These are phyloP conservation scores for Malus fusca DNA, from an alignment of 306 rosid species.

Conservation along the genomic window DNA sequence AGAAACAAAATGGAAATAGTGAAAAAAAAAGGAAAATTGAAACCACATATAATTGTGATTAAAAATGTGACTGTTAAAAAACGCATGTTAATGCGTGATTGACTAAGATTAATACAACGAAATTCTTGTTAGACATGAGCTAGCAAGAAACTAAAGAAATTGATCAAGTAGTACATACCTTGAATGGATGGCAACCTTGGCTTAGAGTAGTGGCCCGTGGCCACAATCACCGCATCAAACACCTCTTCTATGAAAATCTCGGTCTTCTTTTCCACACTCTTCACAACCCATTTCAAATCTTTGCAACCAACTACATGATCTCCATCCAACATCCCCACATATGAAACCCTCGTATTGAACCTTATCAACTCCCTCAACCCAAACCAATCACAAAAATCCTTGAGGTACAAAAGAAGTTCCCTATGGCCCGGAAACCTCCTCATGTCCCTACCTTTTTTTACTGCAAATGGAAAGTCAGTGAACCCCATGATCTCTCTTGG, in stretches of 20 bases:
- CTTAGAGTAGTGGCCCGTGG: slow-evolving; percentile 78
- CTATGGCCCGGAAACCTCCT: slow-evolving; percentile 84
- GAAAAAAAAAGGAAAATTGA: neutral
- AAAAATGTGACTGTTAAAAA: neutral
- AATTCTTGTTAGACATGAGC: neutral
- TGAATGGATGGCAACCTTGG: slow-evolving; percentile 74
- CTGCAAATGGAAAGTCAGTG: slow-evolving; percentile 68
- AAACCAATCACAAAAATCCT: slow-evolving; percentile 67
- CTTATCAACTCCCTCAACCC: slow-evolving; percentile 64
- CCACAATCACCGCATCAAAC: slow-evolving; percentile 89
- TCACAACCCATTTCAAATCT: slow-evolving; percentile 69
- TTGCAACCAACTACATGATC: slow-evolving; percentile 22
- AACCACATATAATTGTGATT: neutral
- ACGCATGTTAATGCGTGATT: no score
- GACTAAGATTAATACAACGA: neutral
- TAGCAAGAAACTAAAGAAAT: neutral
- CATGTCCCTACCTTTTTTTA: slow-evolving; percentile 68
- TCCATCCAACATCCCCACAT: slow-evolving; percentile 60
- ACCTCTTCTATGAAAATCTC: slow-evolving; percentile 47
- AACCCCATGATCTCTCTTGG: slow-evolving; percentile 91
- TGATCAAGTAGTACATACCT: slow-evolving; percentile 28
- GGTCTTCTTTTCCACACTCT: slow-evolving; percentile 41
- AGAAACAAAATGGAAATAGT: neutral
- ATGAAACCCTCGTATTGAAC: slow-evolving; percentile 67
- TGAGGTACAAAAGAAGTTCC: slow-evolving; percentile 55